Base-by-base conservation (phyloP, 176 grass and related monocot species). In the Musa itinerans region DNA sequence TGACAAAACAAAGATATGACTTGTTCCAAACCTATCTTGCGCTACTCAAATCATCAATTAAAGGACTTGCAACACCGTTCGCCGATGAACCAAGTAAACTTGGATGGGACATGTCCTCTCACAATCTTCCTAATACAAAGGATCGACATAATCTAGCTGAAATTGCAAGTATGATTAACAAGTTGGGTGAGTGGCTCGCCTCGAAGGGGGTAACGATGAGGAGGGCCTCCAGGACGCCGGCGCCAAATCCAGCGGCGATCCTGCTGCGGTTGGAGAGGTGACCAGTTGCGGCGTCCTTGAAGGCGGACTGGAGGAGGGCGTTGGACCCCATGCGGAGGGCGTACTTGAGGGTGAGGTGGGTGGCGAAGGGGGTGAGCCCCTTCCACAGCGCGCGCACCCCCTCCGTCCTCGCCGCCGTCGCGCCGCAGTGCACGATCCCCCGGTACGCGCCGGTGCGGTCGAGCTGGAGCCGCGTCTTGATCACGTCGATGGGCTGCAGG, bases 171-270 rank as follows among this genome's bases (percentile, higher is more conserved):
- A 43, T 43, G 34, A 43, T 43, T 0, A 43, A 43, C 34, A 43
- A 43, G 34, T 43, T 43, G 34, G 34, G 34, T 43, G 9, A 8
- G 53, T 17, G 2, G 9, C 79, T 83, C 63, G 63, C 95, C 88
- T 99, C 95, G 53, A 99, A 99, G n/a, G 95, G 95, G 80, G 95
- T 98, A n/a, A 98, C 95, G 74, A 98, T 93, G 64, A 93, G 27
- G 57, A 98, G 86, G 19, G 95, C 90, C 90, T 98, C 95, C 56
- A 98, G 86, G 78, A 98, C 90, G 22, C 94, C 94, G 52, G 94
- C 94, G 17, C 94, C 94, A 68, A 98, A 98, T 0, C 94, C 94
- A 0, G 94, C 85, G 2, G 77, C 86, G 61, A 98, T 8, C 0
- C 94, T 77, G 3, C 81, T 90, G 11, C 81, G 86, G 78, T 87